Evolutionary conservation across 2,329 filamentous ascomycete genomes (phyloP), one percentile per base, ranked within the genome.

Genomic region (Phaeosphaeriaceae sp.): DNA sequence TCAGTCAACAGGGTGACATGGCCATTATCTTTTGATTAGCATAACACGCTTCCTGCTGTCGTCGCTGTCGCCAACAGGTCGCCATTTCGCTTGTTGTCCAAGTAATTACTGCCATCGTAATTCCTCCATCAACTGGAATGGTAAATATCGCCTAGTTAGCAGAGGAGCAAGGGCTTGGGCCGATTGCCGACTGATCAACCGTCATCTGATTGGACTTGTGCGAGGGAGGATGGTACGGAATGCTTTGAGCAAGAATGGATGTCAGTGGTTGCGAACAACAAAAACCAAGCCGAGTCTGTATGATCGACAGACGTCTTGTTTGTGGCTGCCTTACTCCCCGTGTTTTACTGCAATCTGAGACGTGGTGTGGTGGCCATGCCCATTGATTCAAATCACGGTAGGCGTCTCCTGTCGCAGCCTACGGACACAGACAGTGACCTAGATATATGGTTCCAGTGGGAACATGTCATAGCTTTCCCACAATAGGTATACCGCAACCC

Each of bases 171-270:
- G 73, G 73, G 72, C 66, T 70, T 65, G 51, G 53, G 63, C 63
- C 67, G 65, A 70, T 59, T 71, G 69, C 71, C 69, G 60, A 69
- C 58, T 64, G 60, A 67, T 68, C 67, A 59, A 66, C 58, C 59
- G 61, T 71, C 66, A 73, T 69, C 62, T 73, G 71, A 75, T 74
- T 76, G 73, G 72, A 69, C 68, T 65, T 74, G 70, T 73, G 71
- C 73, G 65, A 77, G 72, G 71, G 69, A 74, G 71, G 60, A 61
- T 66, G 57, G 58, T 61, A 71, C 65, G 70, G 71, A 76, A 74
- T 75, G 74, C 69, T 73, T 66, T 68, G 63, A 62, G 60, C 66
- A 69, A 68, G 64, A 69, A 72, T 71, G 69, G 71, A 75, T 73
- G 72, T 75, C 71, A 76, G 75, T 71, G 66, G 63, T 63, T 56